Base-by-base conservation (phyloP, 2,329 filamentous ascomycete species). In the Dothidotthia symphoricarpi region DNA sequence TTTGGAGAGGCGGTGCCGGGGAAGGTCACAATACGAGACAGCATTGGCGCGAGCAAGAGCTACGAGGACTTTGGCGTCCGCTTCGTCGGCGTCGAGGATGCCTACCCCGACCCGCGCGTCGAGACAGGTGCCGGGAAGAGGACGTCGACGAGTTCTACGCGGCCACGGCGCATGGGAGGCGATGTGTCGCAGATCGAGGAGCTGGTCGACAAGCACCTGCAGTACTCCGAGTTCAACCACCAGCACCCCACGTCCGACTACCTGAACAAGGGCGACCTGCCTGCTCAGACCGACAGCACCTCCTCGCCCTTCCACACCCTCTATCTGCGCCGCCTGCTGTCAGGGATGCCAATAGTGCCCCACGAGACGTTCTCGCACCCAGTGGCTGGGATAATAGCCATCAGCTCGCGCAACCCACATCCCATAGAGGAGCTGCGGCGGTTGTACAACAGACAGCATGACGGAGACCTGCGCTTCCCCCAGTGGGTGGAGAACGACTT, bases 331-430 rank as follows among this genome's bases (percentile, higher is more conserved):
- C 82, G 90, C 34, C 66, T 98, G 26, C 71, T 98, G 7, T 95
- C 89, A 1, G 84, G 85, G 11, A 72, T 91, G 27, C 81, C 87
- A 1, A 71, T 94, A 29, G 80, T 84, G 3, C 82, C 89, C 0
- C 89, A 96, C 55, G 93, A 98, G 69, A 93, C 93, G 0, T 95
- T 97, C 67, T 81, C 86, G 4, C 93, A 98, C 63, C 93, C 94
- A 0, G 91, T 97, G 15, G 90, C 91, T 5, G 91, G 89, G 58
- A 82, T 98, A 27, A 91, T 97, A 63, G 89, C 89, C 16, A 95
- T 97, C 58, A 97, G 89, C 64, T 97, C 93, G 8, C 81, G 86
- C 41, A 95, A 89, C 53, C 73, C 80, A 19, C 75, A 82, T 12
- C 91, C 94, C 0, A 90, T 97, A 48, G 89, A 95, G 62, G 86